Evolutionary conservation across 352 stramenopile genomes (phyloP).

Genomic region (Globisporangium uncinulatum): DNA sequence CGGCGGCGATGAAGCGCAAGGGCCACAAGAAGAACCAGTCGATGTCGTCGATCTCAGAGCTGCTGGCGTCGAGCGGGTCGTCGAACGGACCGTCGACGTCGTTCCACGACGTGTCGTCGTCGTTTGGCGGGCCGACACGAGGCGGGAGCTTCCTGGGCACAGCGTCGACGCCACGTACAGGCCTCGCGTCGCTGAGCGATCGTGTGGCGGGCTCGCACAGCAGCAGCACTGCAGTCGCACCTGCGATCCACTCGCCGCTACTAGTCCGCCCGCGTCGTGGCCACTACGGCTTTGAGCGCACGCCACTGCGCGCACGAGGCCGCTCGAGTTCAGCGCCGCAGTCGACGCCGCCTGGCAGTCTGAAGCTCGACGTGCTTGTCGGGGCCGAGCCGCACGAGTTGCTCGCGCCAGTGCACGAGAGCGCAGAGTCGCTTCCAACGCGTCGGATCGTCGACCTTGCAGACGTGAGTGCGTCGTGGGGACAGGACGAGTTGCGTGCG

Average conservation of each 20-base stretch:
- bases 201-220: slow-evolving; percentile 26
- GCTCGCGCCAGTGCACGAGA: slow-evolving; percentile 22
- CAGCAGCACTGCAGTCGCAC: background rate
- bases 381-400: slow-evolving; percentile 11
- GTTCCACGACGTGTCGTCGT: slow-evolving; percentile 54
- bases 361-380: slow-evolving; percentile 3
- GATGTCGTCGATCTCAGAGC: slow-evolving; percentile 85
- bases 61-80: slow-evolving; percentile 45
- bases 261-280: slow-evolving; percentile 8
- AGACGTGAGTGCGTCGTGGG: slow-evolving; percentile 36
- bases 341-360: slow-evolving; percentile 8
- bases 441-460: slow-evolving; percentile 50
- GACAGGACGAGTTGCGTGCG: slow-evolving; percentile 14
- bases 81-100: slow-evolving; percentile 28
- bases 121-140: slow-evolving; percentile 23
- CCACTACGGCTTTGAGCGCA: slow-evolving; percentile 19
- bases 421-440: background rate
- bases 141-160: slow-evolving; percentile 40
- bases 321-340: slow-evolving; percentile 59
- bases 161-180: slow-evolving; percentile 54
- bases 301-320: slow-evolving; percentile 27
- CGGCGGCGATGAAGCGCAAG: slow-evolving; percentile 45
- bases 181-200: slow-evolving; percentile 66
- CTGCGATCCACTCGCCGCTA: slow-evolving; percentile 11
- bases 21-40: slow-evolving; percentile 87